phyloP scores from a whole-genome alignment of 2,329 filamentous ascomycete genomes.

The Pestalotiopsis sp. region DNA sequence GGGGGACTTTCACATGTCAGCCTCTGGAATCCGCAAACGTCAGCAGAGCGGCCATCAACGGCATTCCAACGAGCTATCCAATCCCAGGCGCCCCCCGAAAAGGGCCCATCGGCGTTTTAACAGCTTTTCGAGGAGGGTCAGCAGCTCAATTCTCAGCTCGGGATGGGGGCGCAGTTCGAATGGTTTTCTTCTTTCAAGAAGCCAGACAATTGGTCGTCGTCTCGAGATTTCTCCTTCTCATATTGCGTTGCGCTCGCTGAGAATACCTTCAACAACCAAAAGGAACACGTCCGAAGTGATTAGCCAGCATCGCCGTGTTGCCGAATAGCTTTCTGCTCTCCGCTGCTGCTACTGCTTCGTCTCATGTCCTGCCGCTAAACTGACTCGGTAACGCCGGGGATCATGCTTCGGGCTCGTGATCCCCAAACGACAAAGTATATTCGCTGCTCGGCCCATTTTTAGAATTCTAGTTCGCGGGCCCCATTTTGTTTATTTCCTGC shows the following conservation, averaged over 20 bases:
- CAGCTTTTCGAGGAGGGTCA: neutral
- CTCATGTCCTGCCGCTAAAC: slow-evolving; percentile 5
- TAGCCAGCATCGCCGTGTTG: neutral
- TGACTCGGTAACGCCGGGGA: slow-evolving; percentile 3
- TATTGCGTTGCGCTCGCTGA: too few relatives aligned
- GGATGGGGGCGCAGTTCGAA: neutral
- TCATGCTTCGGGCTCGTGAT: slow-evolving; percentile 9
- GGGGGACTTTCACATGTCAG: slow-evolving; percentile 14
- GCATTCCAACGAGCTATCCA: neutral
- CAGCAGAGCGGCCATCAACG: slow-evolving; percentile 10
- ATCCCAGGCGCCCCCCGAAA: neutral
- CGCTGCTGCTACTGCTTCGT: neutral
- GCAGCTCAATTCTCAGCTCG: neutral
- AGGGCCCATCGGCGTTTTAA: neutral
- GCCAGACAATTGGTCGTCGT: too few relatives aligned
- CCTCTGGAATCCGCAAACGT: slow-evolving; percentile 3
- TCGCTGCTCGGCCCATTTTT: neutral
- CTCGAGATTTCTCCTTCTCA: too few relatives aligned
- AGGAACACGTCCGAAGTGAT: too few relatives aligned
- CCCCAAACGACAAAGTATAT: slow-evolving; percentile 2
- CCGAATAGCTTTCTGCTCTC: neutral
- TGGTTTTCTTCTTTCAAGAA: neutral
- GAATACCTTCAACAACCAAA: too few relatives aligned
- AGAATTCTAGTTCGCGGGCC: too few relatives aligned
- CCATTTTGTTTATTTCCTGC: neutral